Evolutionary conservation across 1,139 yeast species (phyloP).

Genomic region (Yamadazyma aaseri): DNA sequence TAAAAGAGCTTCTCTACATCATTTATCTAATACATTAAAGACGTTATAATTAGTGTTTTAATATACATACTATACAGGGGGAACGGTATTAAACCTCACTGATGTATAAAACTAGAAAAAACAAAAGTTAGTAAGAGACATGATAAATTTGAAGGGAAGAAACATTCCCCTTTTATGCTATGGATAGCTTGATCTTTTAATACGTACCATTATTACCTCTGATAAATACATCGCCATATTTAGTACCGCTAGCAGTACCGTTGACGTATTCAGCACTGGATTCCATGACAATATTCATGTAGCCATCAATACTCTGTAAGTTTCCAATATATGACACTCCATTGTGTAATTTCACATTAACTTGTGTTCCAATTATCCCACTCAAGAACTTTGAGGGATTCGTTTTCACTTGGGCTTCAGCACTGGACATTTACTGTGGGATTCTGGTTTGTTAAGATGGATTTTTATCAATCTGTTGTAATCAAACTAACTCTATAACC

Average conservation of each 20-base stretch:
- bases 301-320: slow-evolving; percentile 91
- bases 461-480: no score
- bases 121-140: slow-evolving; percentile 27
- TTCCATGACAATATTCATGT: slow-evolving; percentile 90
- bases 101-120: slow-evolving; percentile 45
- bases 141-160: no score
- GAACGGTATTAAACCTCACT: slow-evolving; percentile 33
- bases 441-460: no score
- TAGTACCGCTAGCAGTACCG: slow-evolving; percentile 51
- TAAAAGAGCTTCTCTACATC: no score
- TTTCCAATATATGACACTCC: slow-evolving; percentile 78
- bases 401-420: slow-evolving; percentile 25
- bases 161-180: not conserved
- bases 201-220: slow-evolving; percentile 90
- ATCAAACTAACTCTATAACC: no score
- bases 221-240: slow-evolving; percentile 84
- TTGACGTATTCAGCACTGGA: slow-evolving; percentile 67
- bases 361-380: slow-evolving; percentile 75
- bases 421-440: no score
- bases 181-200: not conserved
- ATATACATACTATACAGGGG: slow-evolving; percentile 1
- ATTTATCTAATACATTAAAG: not conserved
- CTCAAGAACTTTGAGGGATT: slow-evolving; percentile 79
- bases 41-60: not conserved
- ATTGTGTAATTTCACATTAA: slow-evolving; percentile 79